Evolutionary conservation across 192 early-diverging fungal genomes (phyloP).

Genomic region (Borealophlyctis nickersoniae): DNA sequence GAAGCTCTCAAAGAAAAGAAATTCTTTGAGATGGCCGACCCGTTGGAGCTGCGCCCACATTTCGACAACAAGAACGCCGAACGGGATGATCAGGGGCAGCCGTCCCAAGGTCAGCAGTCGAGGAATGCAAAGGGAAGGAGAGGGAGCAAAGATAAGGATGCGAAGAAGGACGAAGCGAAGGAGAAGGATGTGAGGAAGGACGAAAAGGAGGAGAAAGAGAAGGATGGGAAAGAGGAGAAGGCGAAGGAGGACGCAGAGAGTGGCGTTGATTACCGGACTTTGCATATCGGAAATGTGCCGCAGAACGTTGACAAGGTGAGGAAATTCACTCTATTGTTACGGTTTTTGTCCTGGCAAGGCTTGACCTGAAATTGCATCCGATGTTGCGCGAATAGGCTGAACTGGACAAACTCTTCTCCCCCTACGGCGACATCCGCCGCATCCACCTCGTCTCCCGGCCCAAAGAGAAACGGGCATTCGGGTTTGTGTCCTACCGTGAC

Average conservation of each 20-base stretch:
- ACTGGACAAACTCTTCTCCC: constrained; percentile 32
- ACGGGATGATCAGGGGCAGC: no score
- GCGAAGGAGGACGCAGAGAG: constrained; percentile 22
- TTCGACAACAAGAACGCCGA: constrained; percentile 13
- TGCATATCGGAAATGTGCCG: constrained; percentile 41
- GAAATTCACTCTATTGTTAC: background rate
- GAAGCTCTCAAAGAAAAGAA: constrained; percentile 25
- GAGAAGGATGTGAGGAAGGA: background rate
- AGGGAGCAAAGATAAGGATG: no score
- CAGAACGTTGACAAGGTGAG: constrained; percentile 34
- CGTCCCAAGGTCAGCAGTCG: no score
- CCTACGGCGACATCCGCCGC: constrained; percentile 33
- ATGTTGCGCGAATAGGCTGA: constrained; percentile 20
- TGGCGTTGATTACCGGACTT: constrained; percentile 15
- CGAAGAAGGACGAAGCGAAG: background rate
- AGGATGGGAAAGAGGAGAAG: constrained; percentile 14
- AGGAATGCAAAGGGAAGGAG: no score
- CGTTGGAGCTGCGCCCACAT: constrained; percentile 32
- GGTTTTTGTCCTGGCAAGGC: background rate
- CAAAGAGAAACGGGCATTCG: constrained; percentile 39
- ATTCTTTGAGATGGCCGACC: constrained; percentile 35
- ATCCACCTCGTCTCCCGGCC: constrained; percentile 41
- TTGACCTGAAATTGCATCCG: background rate
- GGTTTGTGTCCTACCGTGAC: constrained; percentile 41
- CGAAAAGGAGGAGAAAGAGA: constrained; percentile 21